Base-by-base conservation (phyloP, 495 filamentous ascomycete species). In the Durotheca rogersii region DNA sequence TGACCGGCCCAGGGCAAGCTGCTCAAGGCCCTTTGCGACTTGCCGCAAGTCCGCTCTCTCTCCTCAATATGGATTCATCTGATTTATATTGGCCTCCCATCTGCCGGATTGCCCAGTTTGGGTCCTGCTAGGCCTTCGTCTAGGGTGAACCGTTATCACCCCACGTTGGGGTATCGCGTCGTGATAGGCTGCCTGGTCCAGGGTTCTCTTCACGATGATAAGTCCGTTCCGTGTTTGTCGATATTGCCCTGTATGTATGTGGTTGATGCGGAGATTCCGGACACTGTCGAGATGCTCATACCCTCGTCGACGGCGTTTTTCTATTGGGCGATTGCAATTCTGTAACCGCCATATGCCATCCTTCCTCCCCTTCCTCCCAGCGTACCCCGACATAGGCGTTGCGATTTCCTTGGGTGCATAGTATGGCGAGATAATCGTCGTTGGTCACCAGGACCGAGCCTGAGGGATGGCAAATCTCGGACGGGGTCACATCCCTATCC, bases 31-130 rank as follows among this genome's bases (percentile, higher is more conserved):
- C 48, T 36, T 27, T 53, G 7, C 29, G 23, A 27, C 23, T 27
- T 9, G n/a, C 23, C 9, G 23, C 23, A 27, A 27, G 14, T 39
- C 39, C 14, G 52, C 55, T 42, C 54, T 47, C 14, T 58, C 55
- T 42, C 54, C 47, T 53, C 55, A 53, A 40, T 56, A 53, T 45
- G 40, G 48, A 30, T 49, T 58, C 49, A 58, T 58, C 18, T 58
- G 41, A 53, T 58, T 58, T 58, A 58, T 58, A 58, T 58, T 58
- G 48, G 21, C 32, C 48, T 45, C 41, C 48, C 43, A 38, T 44
- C 19, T 10, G 37, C 18, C 54, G 54, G 55, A 53, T 58, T 58
- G 41, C 55, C 49, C 34, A 1, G 47, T 53, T 16, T 18, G 48
- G 54, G 39, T 47, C 32, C 47, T 38, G 51, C 46, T 14, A 25